Evolutionary conservation across 495 filamentous ascomycete genomes (phyloP), one percentile per base, ranked within the genome.

Genomic region (Aspergillus funiculosus): DNA sequence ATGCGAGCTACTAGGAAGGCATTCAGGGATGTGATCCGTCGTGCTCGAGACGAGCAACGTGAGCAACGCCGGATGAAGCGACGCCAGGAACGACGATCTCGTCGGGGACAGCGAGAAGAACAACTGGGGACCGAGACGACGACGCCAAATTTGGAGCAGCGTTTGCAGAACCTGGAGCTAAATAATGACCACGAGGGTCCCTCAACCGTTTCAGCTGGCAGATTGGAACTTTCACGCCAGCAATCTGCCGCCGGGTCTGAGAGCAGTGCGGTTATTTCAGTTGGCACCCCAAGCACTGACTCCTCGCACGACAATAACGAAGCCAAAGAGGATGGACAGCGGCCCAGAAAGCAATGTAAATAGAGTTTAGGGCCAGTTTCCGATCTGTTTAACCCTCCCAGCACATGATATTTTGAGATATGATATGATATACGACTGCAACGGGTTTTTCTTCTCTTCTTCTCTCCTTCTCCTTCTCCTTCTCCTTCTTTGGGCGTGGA

Each of bases 41-140:
- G 68, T 3, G 69, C 69, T 0, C 55, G 68, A 5, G 60, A 67
- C 3, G 69, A 73, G 47, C 61, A 68, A 39, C 63, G 59, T 10
- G 66, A 66, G 17, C 43, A 51, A 19, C 48, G 53, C n/a, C 56
- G 60, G 13, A 41, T 48, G 11, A 61, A 50, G 26, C 53, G 48
- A 5, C 58, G 58, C 10, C 56, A 59, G 41, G 53, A 51, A 13
- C 45, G 41, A 18, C 56, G 49, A 17, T 37, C 49, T 8, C 43
- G 32, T 1, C 45, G 37, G 20, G 30, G 44, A 22, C 34, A 36
- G 4, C 19, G 28, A 22, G 50, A 21, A 11, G 37, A 35, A 13
- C 20, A 3, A 37, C 14, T 30, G 50, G n/a, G 32, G 13, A 7
- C 8, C n/a, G n/a, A n/a, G n/a, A n/a, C n/a, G n/a, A n/a, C 42